Base-by-base conservation (phyloP, 306 rosid species). In the Trifolium dubium region DNA sequence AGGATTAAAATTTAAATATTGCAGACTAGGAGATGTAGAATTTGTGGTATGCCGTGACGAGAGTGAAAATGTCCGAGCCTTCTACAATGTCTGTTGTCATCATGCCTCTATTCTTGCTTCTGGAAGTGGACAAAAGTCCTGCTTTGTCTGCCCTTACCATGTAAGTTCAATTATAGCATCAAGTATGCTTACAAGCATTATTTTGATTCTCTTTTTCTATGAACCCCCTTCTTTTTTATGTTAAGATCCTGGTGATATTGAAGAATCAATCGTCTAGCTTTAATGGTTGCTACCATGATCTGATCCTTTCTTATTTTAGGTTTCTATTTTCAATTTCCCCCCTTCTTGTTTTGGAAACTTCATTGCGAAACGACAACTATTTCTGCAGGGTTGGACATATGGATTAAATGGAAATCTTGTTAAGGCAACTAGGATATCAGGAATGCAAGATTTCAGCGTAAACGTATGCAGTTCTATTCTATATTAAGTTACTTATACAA, bases 111-210 rank as follows among this genome's bases (percentile, higher is more conserved):
- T 93, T 59, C 75, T 93, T 80, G 96, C 97, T 5, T 83, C 86
- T 67, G 93, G 92, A 68, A 79, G 76, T 60, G 97, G 97, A 79
- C 80, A 83, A 54, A 93, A 86, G 69, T 83, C 97, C 2, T 93
- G 98, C 80, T 93, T 93, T 77, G 97, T 91, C 64, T 93, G 98
- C 83, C 98, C 98, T 46, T 93, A 93, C 78, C 97, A 93, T 76
- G 98, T 93, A 66, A 86, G 96, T 81, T 77, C 69, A 58, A 61
- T 10, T 69, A n/a, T 66, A 41, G 3, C 67, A 6, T 13, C 46
- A 64, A 34, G 29, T 71, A 58, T 49, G 62, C 67, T 9, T 41
- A 5, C 50, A 14, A 53, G 35, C 55, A 60, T 18, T 56, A n/a
- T 76, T n/a, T 55, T 71, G 11, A 11, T 77, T 58, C 43, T 63